Evolutionary conservation across 2,329 filamentous ascomycete genomes (phyloP).

Genomic region (Septoria linicola): DNA sequence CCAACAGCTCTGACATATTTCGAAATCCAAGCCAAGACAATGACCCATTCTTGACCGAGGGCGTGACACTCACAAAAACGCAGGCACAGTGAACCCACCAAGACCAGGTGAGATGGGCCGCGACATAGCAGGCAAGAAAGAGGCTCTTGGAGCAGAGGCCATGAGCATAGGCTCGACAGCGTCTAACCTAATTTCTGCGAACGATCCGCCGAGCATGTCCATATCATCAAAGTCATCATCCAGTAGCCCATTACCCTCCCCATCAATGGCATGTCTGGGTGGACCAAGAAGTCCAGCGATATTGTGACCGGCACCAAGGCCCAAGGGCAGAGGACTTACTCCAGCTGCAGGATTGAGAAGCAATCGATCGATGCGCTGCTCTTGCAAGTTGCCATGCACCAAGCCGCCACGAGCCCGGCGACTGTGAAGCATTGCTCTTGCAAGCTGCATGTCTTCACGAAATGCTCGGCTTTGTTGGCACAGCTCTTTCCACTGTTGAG

Average conservation of each 20-base stretch:
- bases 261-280: neutral
- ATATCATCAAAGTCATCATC: neutral
- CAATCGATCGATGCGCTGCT: neutral
- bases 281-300: constrained; percentile 2
- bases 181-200: neutral
- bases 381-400: neutral
- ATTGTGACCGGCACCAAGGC: neutral
- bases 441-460: constrained; percentile 11
- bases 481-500: neutral
- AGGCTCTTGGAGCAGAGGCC: neutral
- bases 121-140: neutral
- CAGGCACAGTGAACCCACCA: neutral
- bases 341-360: neutral
- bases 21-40: too few relatives aligned
- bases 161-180: neutral
- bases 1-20: too few relatives aligned
- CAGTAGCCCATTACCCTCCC: neutral
- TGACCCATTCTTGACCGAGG: too few relatives aligned
- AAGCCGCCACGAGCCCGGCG: neutral
- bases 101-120: neutral
- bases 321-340: neutral
- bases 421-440: neutral
- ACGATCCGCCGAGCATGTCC: neutral
- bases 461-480: constrained; percentile 13
- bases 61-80: too few relatives aligned